A percentile compares a stretch with the other conserved stretches of the same genome.
Evolutionary conservation across 2,329 filamentous ascomycete species (phyloP).

Genomic region (Aspergillus proliferans): DNA sequence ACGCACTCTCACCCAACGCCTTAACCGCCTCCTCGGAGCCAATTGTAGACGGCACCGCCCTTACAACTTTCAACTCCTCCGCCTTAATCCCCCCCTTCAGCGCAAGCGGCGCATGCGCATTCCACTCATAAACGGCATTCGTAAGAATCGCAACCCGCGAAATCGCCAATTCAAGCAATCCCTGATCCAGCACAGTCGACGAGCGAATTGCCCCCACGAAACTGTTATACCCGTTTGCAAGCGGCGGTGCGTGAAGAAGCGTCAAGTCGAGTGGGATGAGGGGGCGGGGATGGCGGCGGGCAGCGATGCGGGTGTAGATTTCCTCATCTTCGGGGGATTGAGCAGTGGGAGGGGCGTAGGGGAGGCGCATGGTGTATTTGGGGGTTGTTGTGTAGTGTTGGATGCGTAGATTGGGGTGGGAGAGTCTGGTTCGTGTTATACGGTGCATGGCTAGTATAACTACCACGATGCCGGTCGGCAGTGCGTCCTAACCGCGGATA

Average conservation of each 20-base stretch:
- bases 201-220: slow-evolving; percentile 52
- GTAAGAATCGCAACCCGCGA: slow-evolving; percentile 75
- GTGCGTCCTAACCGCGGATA: too few relatives aligned
- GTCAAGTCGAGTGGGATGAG: slow-evolving; percentile 70
- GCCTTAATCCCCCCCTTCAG: slow-evolving; percentile 31
- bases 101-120: slow-evolving; percentile 65
- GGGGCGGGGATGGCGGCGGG: slow-evolving; percentile 61
- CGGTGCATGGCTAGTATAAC: background rate
- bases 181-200: slow-evolving; percentile 41
- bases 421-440: background rate
- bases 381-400: too few relatives aligned
- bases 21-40: slow-evolving; percentile 26
- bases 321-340: slow-evolving; percentile 25
- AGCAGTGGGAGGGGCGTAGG: slow-evolving; percentile 26
- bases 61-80: slow-evolving; percentile 47
- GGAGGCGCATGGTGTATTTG: slow-evolving; percentile 26
- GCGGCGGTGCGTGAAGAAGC: slow-evolving; percentile 65
- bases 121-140: slow-evolving; percentile 78
- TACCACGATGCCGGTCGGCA: too few relatives aligned
- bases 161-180: slow-evolving; percentile 68
- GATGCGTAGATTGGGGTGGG: too few relatives aligned
- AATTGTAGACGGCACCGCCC: slow-evolving; percentile 47
- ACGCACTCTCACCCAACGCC: slow-evolving; percentile 31
- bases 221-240: slow-evolving; percentile 65
- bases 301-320: slow-evolving; percentile 59